Conservation (phyloP, 2,329 filamentous ascomycete genomes). For the Alternaria brassicicola region DNA sequence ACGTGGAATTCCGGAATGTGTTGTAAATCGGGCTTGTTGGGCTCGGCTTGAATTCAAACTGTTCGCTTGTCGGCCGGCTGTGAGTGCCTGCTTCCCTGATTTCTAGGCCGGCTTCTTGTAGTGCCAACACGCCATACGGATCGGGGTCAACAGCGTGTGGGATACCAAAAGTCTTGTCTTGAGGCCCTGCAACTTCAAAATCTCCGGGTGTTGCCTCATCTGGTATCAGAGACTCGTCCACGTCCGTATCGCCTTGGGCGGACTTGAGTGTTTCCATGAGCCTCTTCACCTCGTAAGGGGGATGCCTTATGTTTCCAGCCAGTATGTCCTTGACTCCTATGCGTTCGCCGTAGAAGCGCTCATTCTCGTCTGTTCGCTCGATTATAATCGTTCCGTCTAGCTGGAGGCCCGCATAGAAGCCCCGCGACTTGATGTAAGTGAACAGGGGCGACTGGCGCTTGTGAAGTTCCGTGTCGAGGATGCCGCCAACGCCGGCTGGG, state of each 20-base stretch:
- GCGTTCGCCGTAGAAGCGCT: constrained; percentile 77
- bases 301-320: constrained; percentile 62
- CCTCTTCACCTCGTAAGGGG: constrained; percentile 62
- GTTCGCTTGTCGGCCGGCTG: constrained; percentile 73
- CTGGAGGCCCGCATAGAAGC: constrained; percentile 85
- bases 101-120: constrained; percentile 89
- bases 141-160: constrained; percentile 83
- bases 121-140: constrained; percentile 85
- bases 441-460: constrained; percentile 74
- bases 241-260: constrained; percentile 80
- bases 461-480: constrained; percentile 72
- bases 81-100: constrained; percentile 88
- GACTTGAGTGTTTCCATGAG: constrained; percentile 85
- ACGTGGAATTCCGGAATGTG: constrained; percentile 64
- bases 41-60: constrained; percentile 81
- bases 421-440: constrained; percentile 87
- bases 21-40: constrained; percentile 73
- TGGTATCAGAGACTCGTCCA: constrained; percentile 71
- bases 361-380: constrained; percentile 86
- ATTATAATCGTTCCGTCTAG: constrained; percentile 87
- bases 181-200: constrained; percentile 58
- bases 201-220: constrained; percentile 79
- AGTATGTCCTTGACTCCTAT: constrained; percentile 68
- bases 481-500: constrained; percentile 76
- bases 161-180: constrained; percentile 72